These are phyloP conservation scores for Candida sanyaensis DNA, from an alignment of 1,139 yeast species.

Conservation along the genomic window DNA sequence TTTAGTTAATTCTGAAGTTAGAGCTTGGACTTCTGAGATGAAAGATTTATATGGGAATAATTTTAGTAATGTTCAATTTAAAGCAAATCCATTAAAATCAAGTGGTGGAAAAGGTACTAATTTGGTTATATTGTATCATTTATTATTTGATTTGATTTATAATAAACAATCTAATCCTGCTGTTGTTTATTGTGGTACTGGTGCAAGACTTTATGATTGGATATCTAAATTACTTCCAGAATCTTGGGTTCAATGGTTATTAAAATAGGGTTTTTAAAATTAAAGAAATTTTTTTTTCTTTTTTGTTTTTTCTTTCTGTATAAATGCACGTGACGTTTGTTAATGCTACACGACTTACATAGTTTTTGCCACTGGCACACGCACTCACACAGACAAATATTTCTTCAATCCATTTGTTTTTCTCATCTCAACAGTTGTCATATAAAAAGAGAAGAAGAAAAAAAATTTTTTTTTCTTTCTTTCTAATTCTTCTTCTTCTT, in stretches of 20 bases:
- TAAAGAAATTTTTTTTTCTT: not conserved
- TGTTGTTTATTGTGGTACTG: conserved; percentile 51
- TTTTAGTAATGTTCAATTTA: conserved; percentile 36
- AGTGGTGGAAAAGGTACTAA: conserved; percentile 40
- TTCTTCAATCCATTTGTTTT: too few relatives aligned
- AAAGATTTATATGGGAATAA: conserved; percentile 35
- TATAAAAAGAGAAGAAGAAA: not conserved
- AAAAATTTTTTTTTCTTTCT: conserved; percentile 6
- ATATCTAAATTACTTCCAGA: conserved; percentile 36
- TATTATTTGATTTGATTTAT: conserved; percentile 56
- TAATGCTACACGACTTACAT: not conserved
- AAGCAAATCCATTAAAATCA: conserved; percentile 35
- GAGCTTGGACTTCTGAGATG: conserved; percentile 44
- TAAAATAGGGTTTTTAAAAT: conserved; percentile 3
- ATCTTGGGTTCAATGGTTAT: conserved; percentile 30
- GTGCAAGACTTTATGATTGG: conserved; percentile 48
- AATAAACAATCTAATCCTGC: conserved; percentile 23
- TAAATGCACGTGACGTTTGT: conserved; percentile 3
- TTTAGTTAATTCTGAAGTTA: conserved; percentile 38
- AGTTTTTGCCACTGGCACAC: not conserved
- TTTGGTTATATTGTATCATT: conserved; percentile 52
- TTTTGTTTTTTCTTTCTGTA: too few relatives aligned
- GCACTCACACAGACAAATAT: too few relatives aligned
- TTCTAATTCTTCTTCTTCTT: too few relatives aligned
- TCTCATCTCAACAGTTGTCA: too few relatives aligned